phyloP scores from a whole-genome alignment of 139 green algal genomes.

The Chlamydomonas schloesseri region DNA sequence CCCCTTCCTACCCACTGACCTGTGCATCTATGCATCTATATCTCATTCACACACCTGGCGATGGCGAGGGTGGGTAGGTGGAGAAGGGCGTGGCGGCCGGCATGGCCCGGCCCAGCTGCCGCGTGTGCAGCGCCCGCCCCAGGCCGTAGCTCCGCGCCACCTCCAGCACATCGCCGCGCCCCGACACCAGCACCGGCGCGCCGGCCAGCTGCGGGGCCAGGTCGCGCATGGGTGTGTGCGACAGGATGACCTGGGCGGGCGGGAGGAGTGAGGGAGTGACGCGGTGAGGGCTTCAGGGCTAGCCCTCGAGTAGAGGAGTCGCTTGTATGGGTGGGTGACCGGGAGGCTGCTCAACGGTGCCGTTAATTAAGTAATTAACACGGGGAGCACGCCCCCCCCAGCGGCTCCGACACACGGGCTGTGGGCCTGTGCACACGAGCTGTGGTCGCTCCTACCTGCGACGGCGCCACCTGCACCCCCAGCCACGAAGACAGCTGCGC shows the following conservation, averaged over 20 bases:
- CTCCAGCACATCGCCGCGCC: slow-evolving; percentile 58
- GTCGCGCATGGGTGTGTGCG: slow-evolving; percentile 80
- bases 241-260: slow-evolving; percentile 78
- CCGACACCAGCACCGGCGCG: slow-evolving; percentile 76
- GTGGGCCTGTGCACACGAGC: too few species aligned
- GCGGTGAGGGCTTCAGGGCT: too few species aligned
- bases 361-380: too few species aligned
- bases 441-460: slow-evolving; percentile 60
- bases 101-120: slow-evolving; percentile 65
- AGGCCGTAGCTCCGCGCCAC: slow-evolving; percentile 85
- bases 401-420: too few species aligned
- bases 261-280: background rate
- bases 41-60: too few species aligned
- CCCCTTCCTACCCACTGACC: too few species aligned
- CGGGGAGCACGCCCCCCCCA: too few species aligned
- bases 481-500: slow-evolving; percentile 80
- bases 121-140: slow-evolving; percentile 53
- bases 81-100: slow-evolving; percentile 73
- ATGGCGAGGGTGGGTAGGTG: slow-evolving; percentile 28
- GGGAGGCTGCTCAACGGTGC: too few species aligned
- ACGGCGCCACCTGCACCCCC: slow-evolving; percentile 64
- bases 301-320: too few species aligned
- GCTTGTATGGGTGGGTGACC: too few species aligned
- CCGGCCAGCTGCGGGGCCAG: slow-evolving; percentile 62
- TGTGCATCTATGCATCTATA: too few species aligned